These are phyloP conservation scores for Larix kaempferi DNA, from an alignment of 75 land plant species.

Conservation along the genomic window DNA sequence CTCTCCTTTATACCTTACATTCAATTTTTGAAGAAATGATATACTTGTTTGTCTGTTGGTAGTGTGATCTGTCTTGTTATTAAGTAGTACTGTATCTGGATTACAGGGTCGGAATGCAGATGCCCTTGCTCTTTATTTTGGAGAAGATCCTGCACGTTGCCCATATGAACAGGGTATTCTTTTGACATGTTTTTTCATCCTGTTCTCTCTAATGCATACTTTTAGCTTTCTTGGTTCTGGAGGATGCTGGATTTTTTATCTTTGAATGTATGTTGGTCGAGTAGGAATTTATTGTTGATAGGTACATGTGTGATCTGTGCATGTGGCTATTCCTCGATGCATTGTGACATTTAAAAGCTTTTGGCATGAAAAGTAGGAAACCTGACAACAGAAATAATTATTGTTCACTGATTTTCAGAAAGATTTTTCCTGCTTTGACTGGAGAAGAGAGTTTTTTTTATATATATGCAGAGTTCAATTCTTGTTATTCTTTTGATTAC, in stretches of 20 bases:
- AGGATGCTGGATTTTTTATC: neutral
- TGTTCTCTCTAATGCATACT: neutral
- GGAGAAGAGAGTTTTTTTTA: neutral
- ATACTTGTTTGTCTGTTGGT: neutral
- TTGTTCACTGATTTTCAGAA: neutral
- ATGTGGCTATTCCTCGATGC: neutral
- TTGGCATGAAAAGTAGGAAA: neutral
- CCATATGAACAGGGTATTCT: constrained; percentile 97
- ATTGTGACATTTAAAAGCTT: neutral
- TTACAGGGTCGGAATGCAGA: constrained; percentile 96
- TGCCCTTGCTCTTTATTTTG: constrained; percentile 89
- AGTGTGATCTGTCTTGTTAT: neutral
- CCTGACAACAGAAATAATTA: neutral
- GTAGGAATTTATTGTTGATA: neutral
- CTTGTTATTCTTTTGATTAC: neutral
- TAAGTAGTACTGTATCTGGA: neutral
- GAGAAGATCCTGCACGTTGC: constrained; percentile 95
- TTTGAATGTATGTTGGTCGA: neutral
- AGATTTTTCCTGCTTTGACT: neutral
- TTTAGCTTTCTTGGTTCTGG: neutral
- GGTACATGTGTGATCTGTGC: neutral
- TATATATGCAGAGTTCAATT: neutral
- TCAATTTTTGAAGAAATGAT: neutral
- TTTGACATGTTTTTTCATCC: neutral
- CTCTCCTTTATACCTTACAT: neutral